Base-by-base conservation (phyloP, 208 protist species). In the Crithidia fasciculata region DNA sequence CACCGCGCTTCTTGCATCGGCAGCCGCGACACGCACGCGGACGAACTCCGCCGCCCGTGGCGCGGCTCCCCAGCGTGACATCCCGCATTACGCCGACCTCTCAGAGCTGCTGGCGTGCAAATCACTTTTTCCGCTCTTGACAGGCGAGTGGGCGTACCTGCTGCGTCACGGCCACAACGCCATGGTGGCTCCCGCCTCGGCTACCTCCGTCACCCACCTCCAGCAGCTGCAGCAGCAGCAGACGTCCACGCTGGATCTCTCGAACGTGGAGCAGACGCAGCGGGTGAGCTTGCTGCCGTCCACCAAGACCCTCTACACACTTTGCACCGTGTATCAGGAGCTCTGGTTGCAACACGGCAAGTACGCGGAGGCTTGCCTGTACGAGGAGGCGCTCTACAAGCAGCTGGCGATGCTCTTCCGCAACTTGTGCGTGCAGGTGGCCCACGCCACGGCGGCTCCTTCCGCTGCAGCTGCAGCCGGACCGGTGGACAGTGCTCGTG, bases 291-390 rank as follows among this genome's bases (percentile, higher is more conserved):
- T 71, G 18, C 52, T 82, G 9, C 77, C 77, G 0, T 65, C 69
- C 0, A 4, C 3, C 12, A 41, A 60, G 18, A 40, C 58, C 3
- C 40, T 82, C 9, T 18, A 57, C 36, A 59, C 18, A 2, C 43
- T 82, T 7, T 45, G 41, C 49, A 18, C 3, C 10, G 66, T 76
- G 4, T 73, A 69, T 52, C 69, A 82, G 0, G 71, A 75, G 39
- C 49, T 82, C 28, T 73, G 77, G 69, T 49, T 82, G 58, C 55
- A 70, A 44, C 55, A 74, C 68, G 54, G 59, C 66, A 69, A 82
- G 59, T 76, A 82, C 60, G 72, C 66, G 64, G 57, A 82, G 47
- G 13, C 62, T 0, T 74, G 63, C 41, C 41, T 74, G n/a, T 78
- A 77, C 61, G 68, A 75, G 50, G 71, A 72, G 53, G 47, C 55